A percentile compares a stretch with the other conserved stretches of the same genome.
These are phyloP conservation scores for Calonectria naviculata DNA, from an alignment of 2,329 filamentous ascomycete genomes.

Conservation along the genomic window DNA sequence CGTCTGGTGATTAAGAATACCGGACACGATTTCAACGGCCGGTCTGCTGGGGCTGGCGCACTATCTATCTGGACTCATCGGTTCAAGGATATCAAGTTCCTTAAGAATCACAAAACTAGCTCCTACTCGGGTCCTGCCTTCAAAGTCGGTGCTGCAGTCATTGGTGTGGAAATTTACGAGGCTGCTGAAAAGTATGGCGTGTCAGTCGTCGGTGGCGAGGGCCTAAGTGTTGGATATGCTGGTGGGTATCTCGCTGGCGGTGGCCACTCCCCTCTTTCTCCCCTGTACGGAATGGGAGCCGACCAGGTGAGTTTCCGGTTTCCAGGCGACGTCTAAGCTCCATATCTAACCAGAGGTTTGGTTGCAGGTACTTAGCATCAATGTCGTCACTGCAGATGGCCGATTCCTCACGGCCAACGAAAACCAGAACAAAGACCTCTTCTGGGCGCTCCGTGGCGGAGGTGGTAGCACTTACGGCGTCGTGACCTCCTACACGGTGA, in stretches of 20 bases:
- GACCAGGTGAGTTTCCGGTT: slow-evolving; percentile 28
- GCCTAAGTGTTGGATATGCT: slow-evolving; percentile 42
- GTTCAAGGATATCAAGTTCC: slow-evolving; percentile 55
- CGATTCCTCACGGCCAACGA: slow-evolving; percentile 30
- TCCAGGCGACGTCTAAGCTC: no score
- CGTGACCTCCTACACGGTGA: slow-evolving; percentile 47
- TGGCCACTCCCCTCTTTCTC: slow-evolving; percentile 33
- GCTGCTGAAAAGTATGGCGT: slow-evolving; percentile 58
- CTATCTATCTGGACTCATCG: slow-evolving; percentile 68
- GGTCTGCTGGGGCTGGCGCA: slow-evolving; percentile 66
- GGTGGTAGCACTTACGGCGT: slow-evolving; percentile 51
- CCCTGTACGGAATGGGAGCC: slow-evolving; percentile 31
- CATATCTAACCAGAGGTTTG: neutral
- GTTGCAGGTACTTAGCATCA: neutral
- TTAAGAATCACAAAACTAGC: slow-evolving; percentile 28
- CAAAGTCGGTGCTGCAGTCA: slow-evolving; percentile 66
- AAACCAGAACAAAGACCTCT: slow-evolving; percentile 40
- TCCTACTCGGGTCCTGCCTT: slow-evolving; percentile 59
- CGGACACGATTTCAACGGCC: slow-evolving; percentile 64
- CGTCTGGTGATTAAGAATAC: slow-evolving; percentile 61
- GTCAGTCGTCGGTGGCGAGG: slow-evolving; percentile 65
- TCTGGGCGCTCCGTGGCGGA: slow-evolving; percentile 53
- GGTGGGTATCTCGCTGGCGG: slow-evolving; percentile 36
- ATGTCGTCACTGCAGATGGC: slow-evolving; percentile 15
- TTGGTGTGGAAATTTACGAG: slow-evolving; percentile 63